Conservation (phyloP, 768 basidiomycete genomes). For the Russula sp. region DNA sequence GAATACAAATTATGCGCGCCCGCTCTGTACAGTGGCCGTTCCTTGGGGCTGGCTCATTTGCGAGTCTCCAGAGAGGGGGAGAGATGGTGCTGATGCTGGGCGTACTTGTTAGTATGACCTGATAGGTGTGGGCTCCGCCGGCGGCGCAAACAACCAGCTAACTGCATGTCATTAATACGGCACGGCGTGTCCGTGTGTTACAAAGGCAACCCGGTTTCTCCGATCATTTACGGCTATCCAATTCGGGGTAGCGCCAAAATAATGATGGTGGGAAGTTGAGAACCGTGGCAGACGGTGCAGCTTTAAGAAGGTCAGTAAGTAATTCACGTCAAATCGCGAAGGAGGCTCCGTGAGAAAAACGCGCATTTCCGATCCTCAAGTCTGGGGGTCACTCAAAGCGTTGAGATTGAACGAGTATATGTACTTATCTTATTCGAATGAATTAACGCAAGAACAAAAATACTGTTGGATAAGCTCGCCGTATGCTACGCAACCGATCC, state of each 20-base stretch:
- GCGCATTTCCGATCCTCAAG: background rate
- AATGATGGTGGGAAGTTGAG: background rate
- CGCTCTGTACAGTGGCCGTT: background rate
- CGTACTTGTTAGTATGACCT: no score
- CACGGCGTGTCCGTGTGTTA: background rate
- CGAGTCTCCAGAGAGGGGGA: background rate
- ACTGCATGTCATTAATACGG: background rate
- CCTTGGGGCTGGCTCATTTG: background rate
- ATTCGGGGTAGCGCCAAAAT: background rate
- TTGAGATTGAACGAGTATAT: background rate
- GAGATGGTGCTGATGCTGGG: background rate
- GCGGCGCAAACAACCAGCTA: background rate
- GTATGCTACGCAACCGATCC: background rate
- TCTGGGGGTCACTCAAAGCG: background rate
- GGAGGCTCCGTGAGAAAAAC: slow-evolving; percentile 7
- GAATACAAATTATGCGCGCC: background rate
- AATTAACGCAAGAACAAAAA: background rate
- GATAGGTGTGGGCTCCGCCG: background rate
- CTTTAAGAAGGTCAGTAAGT: background rate
- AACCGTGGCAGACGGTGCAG: background rate
- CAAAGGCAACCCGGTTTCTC: slow-evolving; percentile 9
- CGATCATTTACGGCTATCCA: background rate
- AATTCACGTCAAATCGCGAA: background rate
- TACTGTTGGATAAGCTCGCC: background rate
- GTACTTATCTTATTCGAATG: background rate